phyloP scores from a whole-genome alignment of 164 flowering plant genomes.

The Stephania japonica region DNA sequence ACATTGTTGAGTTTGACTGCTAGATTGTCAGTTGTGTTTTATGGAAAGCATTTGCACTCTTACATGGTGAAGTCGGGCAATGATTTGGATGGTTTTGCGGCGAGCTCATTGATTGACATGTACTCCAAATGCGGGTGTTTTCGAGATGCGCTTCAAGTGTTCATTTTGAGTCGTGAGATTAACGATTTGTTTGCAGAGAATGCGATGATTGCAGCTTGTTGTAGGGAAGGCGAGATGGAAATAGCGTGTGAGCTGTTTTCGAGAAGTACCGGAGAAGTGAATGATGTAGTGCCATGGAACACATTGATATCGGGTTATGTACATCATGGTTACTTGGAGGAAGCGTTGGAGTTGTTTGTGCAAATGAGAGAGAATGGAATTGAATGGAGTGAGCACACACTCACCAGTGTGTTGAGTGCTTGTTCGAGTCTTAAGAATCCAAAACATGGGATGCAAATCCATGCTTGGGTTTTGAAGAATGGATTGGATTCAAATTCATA shows the following conservation, averaged over 20 bases:
- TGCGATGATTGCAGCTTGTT: slow-evolving; percentile 79
- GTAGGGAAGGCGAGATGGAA: slow-evolving; percentile 63
- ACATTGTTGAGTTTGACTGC: slow-evolving; percentile 57
- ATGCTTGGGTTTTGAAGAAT: slow-evolving; percentile 49
- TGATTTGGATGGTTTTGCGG: slow-evolving; percentile 37
- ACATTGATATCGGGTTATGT: slow-evolving; percentile 62
- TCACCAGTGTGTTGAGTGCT: slow-evolving; percentile 53
- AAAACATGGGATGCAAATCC: slow-evolving; percentile 57
- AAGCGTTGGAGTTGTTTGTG: slow-evolving; percentile 42
- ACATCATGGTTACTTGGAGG: slow-evolving; percentile 43
- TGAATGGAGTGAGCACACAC: slow-evolving; percentile 51
- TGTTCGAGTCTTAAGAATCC: slow-evolving; percentile 43
- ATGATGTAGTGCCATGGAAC: slow-evolving; percentile 74
- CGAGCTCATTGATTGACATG: slow-evolving; percentile 71
- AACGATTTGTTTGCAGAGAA: slow-evolving; percentile 56
- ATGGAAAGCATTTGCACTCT: slow-evolving; percentile 61
- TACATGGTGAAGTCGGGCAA: slow-evolving; percentile 61
- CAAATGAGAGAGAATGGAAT: slow-evolving; percentile 44
- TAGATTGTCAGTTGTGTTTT: slow-evolving; percentile 27
- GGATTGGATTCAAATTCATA: slow-evolving; percentile 47
- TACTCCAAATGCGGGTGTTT: slow-evolving; percentile 71
- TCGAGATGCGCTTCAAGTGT: slow-evolving; percentile 39
- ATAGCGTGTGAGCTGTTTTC: slow-evolving; percentile 49
- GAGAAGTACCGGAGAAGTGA: slow-evolving; percentile 34
- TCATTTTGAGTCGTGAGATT: slow-evolving; percentile 22